A percentile compares a stretch with the other conserved stretches of the same genome.
These are phyloP conservation scores for Bipolaris sorokiniana DNA, from an alignment of 2,329 filamentous ascomycete genomes.

Conservation along the genomic window DNA sequence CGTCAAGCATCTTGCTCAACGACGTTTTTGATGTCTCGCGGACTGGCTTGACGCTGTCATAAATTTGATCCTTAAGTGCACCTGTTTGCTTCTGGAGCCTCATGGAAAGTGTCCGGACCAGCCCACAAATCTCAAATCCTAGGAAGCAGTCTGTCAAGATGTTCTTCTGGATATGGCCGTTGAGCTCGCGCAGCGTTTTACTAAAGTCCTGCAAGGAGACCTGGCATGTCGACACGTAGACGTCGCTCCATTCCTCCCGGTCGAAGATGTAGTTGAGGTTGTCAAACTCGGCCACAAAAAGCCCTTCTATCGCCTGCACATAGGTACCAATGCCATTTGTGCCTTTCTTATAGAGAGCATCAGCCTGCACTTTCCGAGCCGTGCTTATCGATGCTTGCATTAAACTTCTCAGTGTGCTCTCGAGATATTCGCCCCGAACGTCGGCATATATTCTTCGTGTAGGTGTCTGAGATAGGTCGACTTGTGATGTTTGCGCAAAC, in stretches of 20 bases:
- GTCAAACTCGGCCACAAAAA: conserved; percentile 87
- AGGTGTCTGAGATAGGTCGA: conserved; percentile 63
- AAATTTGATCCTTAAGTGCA: conserved; percentile 81
- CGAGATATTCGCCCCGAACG: conserved; percentile 84
- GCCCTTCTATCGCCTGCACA: conserved; percentile 81
- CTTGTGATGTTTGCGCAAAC: conserved; percentile 56
- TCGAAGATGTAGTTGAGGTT: conserved; percentile 88
- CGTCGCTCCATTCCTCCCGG: conserved; percentile 80
- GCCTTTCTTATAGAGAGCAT: conserved; percentile 84
- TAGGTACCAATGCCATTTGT: conserved; percentile 93
- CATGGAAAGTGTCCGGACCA: conserved; percentile 79
- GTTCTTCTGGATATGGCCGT: conserved; percentile 85
- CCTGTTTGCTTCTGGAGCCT: conserved; percentile 82
- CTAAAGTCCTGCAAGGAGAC: conserved; percentile 79
- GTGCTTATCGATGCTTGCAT: conserved; percentile 82
- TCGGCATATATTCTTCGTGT: conserved; percentile 86
- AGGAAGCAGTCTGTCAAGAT: conserved; percentile 91
- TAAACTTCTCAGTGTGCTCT: conserved; percentile 80
- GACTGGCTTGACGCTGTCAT: conserved; percentile 85
- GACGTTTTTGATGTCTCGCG: conserved; percentile 91
- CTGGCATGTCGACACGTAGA: conserved; percentile 81
- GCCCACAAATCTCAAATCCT: conserved; percentile 92
- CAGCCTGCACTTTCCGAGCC: conserved; percentile 73
- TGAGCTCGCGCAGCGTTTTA: conserved; percentile 85
- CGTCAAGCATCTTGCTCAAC: conserved; percentile 80